Conservation (phyloP, 768 basidiomycete genomes). For the Lactarius psammicola region DNA sequence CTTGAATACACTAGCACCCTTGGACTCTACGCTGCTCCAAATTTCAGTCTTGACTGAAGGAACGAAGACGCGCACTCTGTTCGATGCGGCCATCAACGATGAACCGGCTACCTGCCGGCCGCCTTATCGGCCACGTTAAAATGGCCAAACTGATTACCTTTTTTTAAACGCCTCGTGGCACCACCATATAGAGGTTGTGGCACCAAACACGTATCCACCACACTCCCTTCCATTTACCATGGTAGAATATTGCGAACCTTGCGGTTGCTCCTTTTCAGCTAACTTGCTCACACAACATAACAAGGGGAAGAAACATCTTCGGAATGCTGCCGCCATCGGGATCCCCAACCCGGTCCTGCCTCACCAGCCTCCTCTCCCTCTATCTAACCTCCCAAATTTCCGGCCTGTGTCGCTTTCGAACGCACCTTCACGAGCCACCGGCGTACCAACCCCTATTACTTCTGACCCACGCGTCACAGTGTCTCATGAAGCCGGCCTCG, state of each 20-base stretch:
- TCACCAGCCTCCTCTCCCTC: not conserved
- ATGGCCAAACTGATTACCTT: no score
- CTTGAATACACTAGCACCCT: not conserved
- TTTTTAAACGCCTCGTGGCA: no score
- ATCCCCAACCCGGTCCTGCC: not conserved
- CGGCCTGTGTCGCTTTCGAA: not conserved
- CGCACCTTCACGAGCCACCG: not conserved
- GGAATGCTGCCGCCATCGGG: not conserved
- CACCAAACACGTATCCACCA: not conserved
- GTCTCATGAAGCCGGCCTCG: constrained; percentile 11
- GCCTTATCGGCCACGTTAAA: no score
- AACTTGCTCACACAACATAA: not conserved
- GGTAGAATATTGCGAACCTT: constrained; percentile 20
- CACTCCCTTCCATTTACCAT: constrained; percentile 1
- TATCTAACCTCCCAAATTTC: not conserved
- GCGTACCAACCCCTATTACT: not conserved
- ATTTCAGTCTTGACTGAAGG: not conserved
- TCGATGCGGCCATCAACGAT: no score
- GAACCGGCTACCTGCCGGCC: no score
- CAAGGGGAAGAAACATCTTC: constrained; percentile 7
- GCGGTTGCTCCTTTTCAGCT: constrained; percentile 16
- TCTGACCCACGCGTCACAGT: constrained; percentile 4
- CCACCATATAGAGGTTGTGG: not conserved
- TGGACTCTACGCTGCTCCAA: not conserved
- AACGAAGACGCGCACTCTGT: no score